Percentiles rank a stretch among this genome's conserved stretches.
These are phyloP conservation scores for Peronosclerospora sorghi DNA, from an alignment of 352 stramenopile genomes.

Conservation along the genomic window DNA sequence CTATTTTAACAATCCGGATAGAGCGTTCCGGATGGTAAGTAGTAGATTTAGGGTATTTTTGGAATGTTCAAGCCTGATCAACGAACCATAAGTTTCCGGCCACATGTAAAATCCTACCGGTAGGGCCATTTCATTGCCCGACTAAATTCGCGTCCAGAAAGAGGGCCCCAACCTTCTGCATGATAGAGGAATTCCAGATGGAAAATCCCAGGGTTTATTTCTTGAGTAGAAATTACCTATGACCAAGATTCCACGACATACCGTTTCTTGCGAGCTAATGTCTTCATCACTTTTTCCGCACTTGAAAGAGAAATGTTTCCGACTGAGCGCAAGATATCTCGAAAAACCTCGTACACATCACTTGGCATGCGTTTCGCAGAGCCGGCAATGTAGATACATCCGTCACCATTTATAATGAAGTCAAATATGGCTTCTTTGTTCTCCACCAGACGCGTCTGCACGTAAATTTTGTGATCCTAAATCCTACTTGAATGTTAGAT, in stretches of 20 bases:
- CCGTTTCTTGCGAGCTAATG: conserved; percentile 54
- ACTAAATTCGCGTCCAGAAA: too few species aligned
- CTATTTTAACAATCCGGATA: too few species aligned
- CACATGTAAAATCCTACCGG: too few species aligned
- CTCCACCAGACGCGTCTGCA: conserved; percentile 81
- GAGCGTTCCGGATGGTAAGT: too few species aligned
- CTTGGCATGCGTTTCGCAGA: conserved; percentile 88
- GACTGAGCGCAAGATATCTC: conserved; percentile 72
- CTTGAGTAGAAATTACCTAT: too few species aligned
- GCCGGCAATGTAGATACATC: conserved; percentile 78
- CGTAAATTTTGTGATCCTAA: conserved; percentile 84
- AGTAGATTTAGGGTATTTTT: too few species aligned
- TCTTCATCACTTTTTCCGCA: conserved; percentile 68
- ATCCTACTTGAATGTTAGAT: background rate
- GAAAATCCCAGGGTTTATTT: too few species aligned
- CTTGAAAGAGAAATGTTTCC: conserved; percentile 55
- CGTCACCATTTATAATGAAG: conserved; percentile 49
- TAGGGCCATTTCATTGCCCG: too few species aligned
- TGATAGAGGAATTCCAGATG: too few species aligned
- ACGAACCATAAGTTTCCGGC: too few species aligned
- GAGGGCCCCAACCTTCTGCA: too few species aligned
- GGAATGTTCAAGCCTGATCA: too few species aligned
- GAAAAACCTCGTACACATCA: conserved; percentile 84
- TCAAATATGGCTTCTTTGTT: conserved; percentile 63
- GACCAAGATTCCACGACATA: conserved; percentile 85